phyloP scores from a whole-genome alignment of 352 stramenopile species.

The Thalassiosira mediterranea region DNA sequence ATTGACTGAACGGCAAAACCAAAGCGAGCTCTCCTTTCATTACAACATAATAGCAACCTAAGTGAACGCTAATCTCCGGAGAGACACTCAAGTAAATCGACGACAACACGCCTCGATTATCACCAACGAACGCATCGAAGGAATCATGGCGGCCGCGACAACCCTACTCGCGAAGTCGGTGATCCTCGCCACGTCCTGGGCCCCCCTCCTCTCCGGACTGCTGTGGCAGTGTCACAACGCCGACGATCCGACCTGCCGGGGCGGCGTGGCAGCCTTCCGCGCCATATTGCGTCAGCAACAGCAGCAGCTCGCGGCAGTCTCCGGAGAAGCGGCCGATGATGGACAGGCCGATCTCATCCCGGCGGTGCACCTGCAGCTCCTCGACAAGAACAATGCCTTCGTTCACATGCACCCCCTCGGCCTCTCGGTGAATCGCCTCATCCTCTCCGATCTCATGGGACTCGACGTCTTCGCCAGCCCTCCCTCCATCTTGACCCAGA shows the following conservation, averaged over 20 bases:
- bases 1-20: too few relatives aligned
- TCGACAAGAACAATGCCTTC: background rate
- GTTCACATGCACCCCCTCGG: background rate
- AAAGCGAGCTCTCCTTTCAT: too few relatives aligned
- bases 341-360: too few relatives aligned
- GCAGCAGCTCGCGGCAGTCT: background rate
- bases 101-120: too few relatives aligned
- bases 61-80: too few relatives aligned
- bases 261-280: background rate
- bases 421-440: background rate
- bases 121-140: too few relatives aligned
- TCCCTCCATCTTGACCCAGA: background rate
- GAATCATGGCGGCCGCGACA: background rate
- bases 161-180: background rate
- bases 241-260: constrained; percentile 33
- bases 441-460: background rate
- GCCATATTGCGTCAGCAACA: background rate
- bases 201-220: constrained; percentile 30
- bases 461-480: background rate
- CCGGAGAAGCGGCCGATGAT: constrained; percentile 8
- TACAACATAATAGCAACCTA: too few relatives aligned
- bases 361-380: too few relatives aligned
- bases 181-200: constrained; percentile 6
- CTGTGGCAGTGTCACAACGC: constrained; percentile 27
- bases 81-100: too few relatives aligned